Evolutionary conservation across 2,329 filamentous ascomycete genomes (phyloP), one percentile per base, ranked within the genome.

Genomic region (Pezicula carpinea): DNA sequence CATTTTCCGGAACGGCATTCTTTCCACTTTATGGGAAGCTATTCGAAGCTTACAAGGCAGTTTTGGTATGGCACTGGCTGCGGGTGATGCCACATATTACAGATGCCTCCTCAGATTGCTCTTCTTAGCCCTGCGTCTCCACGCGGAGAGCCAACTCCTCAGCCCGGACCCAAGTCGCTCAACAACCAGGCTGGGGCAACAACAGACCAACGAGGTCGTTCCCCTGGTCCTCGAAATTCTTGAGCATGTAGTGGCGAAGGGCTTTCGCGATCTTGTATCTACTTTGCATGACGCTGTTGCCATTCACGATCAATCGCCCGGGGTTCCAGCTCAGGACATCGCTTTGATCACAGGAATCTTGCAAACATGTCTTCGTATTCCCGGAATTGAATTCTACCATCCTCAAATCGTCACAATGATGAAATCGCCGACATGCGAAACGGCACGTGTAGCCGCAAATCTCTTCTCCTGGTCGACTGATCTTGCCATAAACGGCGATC

Each of bases 381-480:
- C 89, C 0, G 83, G 85, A 40, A 83, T 89, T 50, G 81, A 87
- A 46, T 78, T 87, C 54, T 80, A 82, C 41, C 82, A 87, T 52
- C 74, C 79, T 13, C 84, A 89, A 56, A 79, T 92, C 32, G 75
- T 89, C 44, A 79, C 82, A 59, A 83, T 83, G 54, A 74, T 89
- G 72, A 73, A 29, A 29, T 29, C 26, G 13, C 26, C 79, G 1
- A 79, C 80, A 39, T 83, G 90, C 62, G 83, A 87, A 53, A 84
- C 85, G 1, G 77, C 89, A 39, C 87, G 92, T 59, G 87, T 90
- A 51, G 91, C 90, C 1, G 83, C 85, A 5, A 89, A 87, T 29
- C 76, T 99, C 5, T 97, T 92, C 67, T 96, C 90, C 0, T 99
- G 93, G 93, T 82, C 92, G 4, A 90, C 97, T 65, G 82, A 85